These are phyloP conservation scores for Kwoniella dejecticola DNA, from an alignment of 768 basidiomycete genomes.

Conservation along the genomic window DNA sequence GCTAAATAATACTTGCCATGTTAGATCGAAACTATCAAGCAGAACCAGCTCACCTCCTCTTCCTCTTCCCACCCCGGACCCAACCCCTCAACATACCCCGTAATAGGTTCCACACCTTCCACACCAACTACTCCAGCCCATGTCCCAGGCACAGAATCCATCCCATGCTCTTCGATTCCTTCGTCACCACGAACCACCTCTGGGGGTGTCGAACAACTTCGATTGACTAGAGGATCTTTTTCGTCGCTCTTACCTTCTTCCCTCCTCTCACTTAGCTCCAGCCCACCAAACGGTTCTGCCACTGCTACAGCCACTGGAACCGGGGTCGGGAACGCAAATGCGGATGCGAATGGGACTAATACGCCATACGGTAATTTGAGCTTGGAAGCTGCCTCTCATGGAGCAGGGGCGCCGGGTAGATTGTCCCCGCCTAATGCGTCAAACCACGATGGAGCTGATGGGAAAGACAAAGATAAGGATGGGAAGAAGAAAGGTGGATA, in stretches of 20 bases:
- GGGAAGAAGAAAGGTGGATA: conserved; percentile 24
- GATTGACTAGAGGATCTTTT: conserved; percentile 20
- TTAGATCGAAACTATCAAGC: conserved; percentile 21
- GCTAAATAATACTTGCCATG: too few relatives aligned
- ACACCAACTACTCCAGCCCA: conserved; percentile 6
- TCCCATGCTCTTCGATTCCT: conserved; percentile 25
- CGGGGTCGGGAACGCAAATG: conserved; percentile 3
- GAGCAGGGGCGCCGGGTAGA: conserved; percentile 32
- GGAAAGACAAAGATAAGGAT: conserved; percentile 7
- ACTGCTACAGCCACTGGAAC: background rate
- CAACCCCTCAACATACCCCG: conserved; percentile 19
- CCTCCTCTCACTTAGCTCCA: too few relatives aligned
- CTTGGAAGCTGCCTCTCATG: conserved; percentile 27
- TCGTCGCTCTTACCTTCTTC: background rate
- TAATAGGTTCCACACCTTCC: conserved; percentile 10
- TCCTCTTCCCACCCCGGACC: conserved; percentile 11
- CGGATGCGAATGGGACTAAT: conserved; percentile 10
- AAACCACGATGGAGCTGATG: too few relatives aligned
- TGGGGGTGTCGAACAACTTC: conserved; percentile 32
- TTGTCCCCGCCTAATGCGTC: conserved; percentile 27
- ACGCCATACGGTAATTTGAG: conserved; percentile 41
- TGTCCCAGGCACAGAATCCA: conserved; percentile 20
- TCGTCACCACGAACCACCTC: conserved; percentile 18
- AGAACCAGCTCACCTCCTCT: conserved; percentile 3
- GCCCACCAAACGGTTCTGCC: too few relatives aligned